Evolutionary conservation across 305 asterid genomes (phyloP), one percentile per base, ranked within the genome.

Genomic region (Ajuga reptans): DNA sequence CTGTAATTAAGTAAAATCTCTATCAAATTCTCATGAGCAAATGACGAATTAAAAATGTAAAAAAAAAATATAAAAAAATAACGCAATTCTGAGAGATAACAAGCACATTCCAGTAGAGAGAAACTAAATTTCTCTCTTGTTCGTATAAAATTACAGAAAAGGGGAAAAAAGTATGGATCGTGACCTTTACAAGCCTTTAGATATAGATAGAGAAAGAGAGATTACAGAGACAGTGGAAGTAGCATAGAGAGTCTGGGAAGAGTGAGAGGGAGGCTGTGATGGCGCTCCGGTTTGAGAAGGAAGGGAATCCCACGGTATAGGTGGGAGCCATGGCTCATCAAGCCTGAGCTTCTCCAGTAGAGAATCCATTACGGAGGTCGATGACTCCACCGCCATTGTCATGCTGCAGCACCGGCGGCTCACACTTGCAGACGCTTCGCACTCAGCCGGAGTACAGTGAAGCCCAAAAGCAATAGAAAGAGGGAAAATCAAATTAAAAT

Each of bases 241-340:
- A 37, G 85, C 16, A 73, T 83, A 81, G 39, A 72, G 77, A 75
- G 64, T 69, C 62, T 78, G 61, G 16, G 86, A 33, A 34, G 84
- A 53, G 63, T 36, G 72, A 12, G 79, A 49, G 1, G 78, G 72
- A 61, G 83, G 64, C 41, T 57, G 77, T 53, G 83, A 59, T 16
- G 82, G 75, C 34, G 83, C 80, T 78, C 84, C 86, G 75, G 80
- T 71, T 70, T 78, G 86, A 29, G 90, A 79, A 67, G 91, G 80
- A 45, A 84, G 31, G 29, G 89, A 86, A 58, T 92, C 98, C 98
- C 97, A 85, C 10, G 91, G 88, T 81, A 85, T 78, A 24, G 96
- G 85, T n/a, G 87, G 88, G 18, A 89, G 64, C 85, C 87, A 85
- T 8, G 91, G 89, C 53, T 88, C 93, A 52, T 88, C 89, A 10